A percentile compares a stretch with the other conserved stretches of the same genome.
phyloP scores from a whole-genome alignment of 2,329 filamentous ascomycete species.

The Pseudogymnoascus sp. region DNA sequence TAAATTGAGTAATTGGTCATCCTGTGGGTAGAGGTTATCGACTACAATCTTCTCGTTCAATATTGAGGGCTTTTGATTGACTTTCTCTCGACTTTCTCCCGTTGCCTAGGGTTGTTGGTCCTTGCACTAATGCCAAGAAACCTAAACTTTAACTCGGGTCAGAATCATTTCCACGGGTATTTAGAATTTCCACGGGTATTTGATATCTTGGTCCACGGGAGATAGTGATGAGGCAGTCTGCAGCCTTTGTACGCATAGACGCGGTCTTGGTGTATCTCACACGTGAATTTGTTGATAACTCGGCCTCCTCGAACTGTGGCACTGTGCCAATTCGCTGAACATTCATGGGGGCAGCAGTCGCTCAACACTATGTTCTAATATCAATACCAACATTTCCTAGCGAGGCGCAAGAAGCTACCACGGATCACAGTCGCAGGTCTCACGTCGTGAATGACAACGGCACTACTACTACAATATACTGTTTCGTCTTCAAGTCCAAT shows the following conservation, averaged over 20 bases:
- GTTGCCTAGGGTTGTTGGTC: background rate
- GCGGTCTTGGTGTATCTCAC: background rate
- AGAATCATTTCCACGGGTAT: too few relatives aligned
- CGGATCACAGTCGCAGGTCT: background rate
- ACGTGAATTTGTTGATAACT: background rate
- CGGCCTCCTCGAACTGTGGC: background rate
- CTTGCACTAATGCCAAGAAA: background rate
- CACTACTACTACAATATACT: background rate
- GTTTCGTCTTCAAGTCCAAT: background rate
- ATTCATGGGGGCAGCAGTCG: background rate
- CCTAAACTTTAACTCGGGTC: background rate
- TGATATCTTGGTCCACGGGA: background rate
- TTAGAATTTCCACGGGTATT: too few relatives aligned
- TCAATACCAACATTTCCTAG: background rate
- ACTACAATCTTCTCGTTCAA: background rate
- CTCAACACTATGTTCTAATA: background rate
- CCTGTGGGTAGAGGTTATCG: background rate
- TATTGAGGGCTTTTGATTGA: background rate
- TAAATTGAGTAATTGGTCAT: background rate
- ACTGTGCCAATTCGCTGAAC: background rate
- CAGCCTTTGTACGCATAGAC: background rate
- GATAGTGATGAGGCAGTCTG: background rate
- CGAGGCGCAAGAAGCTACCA: background rate
- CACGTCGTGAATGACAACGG: background rate
- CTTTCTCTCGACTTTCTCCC: background rate